Conservation (phyloP, 1,284 basidiomycete species). For the Leccinum ponderosum region DNA sequence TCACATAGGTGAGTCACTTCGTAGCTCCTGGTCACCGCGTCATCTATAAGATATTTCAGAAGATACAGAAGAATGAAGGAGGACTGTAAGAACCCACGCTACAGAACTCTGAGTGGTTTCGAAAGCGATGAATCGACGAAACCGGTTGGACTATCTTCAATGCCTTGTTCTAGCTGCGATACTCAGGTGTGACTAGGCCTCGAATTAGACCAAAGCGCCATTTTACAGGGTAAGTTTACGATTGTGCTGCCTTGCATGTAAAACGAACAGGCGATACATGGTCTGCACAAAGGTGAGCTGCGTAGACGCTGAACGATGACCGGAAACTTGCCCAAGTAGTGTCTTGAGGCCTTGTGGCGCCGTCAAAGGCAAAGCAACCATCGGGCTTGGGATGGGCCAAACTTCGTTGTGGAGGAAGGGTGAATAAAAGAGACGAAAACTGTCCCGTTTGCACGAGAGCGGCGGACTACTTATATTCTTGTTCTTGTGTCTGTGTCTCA, state of each 20-base stretch:
- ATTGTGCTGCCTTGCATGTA: not conserved
- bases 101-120: not conserved
- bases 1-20: not conserved
- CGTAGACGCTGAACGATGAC: not conserved
- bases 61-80: not conserved
- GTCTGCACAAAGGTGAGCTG: not conserved
- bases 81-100: not conserved
- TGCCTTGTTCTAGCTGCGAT: too few species aligned
- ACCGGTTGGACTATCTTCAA: not conserved
- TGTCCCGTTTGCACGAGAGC: not conserved
- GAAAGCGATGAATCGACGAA: not conserved
- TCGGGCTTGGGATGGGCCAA: not conserved
- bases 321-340: not conserved
- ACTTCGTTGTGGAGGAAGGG: not conserved
- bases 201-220: not conserved
- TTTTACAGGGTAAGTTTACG: not conserved
- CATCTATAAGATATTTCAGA: not conserved
- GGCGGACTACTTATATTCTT: not conserved
- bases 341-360: not conserved
- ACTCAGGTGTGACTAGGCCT: not conserved
- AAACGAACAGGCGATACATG: not conserved
- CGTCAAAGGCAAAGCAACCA: too few species aligned
- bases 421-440: not conserved
- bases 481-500: not conserved
- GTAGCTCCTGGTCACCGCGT: not conserved